phyloP scores from a whole-genome alignment of 177 flowering plant species.

The Vitis hybrid region DNA sequence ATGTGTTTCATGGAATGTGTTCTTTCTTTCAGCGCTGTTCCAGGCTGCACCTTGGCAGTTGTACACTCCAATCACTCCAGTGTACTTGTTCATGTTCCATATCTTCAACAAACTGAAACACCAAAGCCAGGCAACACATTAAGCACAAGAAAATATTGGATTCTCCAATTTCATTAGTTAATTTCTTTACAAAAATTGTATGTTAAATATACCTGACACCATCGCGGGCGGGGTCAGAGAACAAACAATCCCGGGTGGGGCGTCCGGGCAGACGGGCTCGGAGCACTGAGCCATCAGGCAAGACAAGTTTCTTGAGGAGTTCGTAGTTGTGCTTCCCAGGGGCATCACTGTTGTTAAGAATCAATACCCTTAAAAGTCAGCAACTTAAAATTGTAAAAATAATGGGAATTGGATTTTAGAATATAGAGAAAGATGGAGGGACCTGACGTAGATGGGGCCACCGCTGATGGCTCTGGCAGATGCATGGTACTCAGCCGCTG shows the following conservation, averaged over 20 bases:
- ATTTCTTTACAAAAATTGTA: too few species aligned
- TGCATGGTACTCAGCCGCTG: slow-evolving; percentile 91
- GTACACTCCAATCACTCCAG: slow-evolving; percentile 86
- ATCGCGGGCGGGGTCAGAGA: slow-evolving; percentile 85
- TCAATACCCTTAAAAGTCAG: neutral
- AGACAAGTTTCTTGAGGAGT: slow-evolving; percentile 76
- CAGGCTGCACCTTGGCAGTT: slow-evolving; percentile 99
- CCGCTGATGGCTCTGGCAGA: slow-evolving; percentile 97
- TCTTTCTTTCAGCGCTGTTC: slow-evolving; percentile 67
- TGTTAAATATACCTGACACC: slow-evolving; percentile 58
- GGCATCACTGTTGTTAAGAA: slow-evolving; percentile 59
- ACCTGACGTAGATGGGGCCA: slow-evolving; percentile 95
- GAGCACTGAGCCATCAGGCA: slow-evolving; percentile 88
- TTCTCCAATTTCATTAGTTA: too few species aligned
- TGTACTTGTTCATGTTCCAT: slow-evolving; percentile 98
- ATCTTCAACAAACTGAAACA: slow-evolving; percentile 80
- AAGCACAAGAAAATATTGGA: neutral
- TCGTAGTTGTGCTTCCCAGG: slow-evolving; percentile 94
- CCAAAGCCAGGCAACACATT: neutral
- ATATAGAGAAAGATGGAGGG: neutral
- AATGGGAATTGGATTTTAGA: too few species aligned
- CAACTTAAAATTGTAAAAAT: neutral
- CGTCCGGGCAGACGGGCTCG: slow-evolving; percentile 85
- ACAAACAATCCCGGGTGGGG: slow-evolving; percentile 81
- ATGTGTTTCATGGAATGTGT: slow-evolving; percentile 59